These are phyloP conservation scores for Ustilaginoidea virens DNA, from an alignment of 2,329 filamentous ascomycete species.

Conservation along the genomic window DNA sequence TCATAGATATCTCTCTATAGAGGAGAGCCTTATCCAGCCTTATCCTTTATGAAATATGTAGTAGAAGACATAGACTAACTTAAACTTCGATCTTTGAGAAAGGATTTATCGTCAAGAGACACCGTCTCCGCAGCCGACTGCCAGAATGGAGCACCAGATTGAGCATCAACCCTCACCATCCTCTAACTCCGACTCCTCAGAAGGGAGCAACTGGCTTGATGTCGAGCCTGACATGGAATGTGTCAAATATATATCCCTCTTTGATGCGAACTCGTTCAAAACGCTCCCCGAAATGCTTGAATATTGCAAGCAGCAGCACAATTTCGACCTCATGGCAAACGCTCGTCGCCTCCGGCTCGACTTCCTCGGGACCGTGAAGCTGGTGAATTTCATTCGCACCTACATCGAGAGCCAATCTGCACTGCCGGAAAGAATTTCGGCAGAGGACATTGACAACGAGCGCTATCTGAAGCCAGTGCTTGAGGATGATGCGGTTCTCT, in stretches of 20 bases:
- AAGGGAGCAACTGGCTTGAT: slow-evolving; percentile 36
- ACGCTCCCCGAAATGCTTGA: slow-evolving; percentile 50
- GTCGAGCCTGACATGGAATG: slow-evolving; percentile 48
- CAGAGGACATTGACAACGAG: slow-evolving; percentile 56
- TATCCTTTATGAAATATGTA: too few species aligned
- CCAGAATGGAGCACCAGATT: not conserved
- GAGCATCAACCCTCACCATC: slow-evolving; percentile 6
- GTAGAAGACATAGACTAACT: too few species aligned
- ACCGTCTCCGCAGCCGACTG: too few species aligned
- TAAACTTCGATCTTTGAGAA: too few species aligned
- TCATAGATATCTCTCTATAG: too few species aligned
- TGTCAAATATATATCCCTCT: slow-evolving; percentile 48
- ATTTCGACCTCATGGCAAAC: slow-evolving; percentile 50
- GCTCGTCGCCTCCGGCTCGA: slow-evolving; percentile 46
- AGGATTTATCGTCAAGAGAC: too few species aligned
- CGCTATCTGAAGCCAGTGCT: slow-evolving; percentile 70
- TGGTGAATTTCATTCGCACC: slow-evolving; percentile 54
- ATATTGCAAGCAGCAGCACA: slow-evolving; percentile 49
- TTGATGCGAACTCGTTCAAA: slow-evolving; percentile 50
- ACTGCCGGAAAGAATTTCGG: slow-evolving; percentile 43
- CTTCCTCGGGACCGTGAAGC: slow-evolving; percentile 57
- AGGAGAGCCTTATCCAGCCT: too few species aligned
- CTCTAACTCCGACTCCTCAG: slow-evolving; percentile 14
- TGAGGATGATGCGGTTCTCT: slow-evolving; percentile 78
- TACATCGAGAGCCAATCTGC: slow-evolving; percentile 26